These are phyloP conservation scores for Corylus avellana DNA, from an alignment of 306 rosid genomes.

Conservation along the genomic window DNA sequence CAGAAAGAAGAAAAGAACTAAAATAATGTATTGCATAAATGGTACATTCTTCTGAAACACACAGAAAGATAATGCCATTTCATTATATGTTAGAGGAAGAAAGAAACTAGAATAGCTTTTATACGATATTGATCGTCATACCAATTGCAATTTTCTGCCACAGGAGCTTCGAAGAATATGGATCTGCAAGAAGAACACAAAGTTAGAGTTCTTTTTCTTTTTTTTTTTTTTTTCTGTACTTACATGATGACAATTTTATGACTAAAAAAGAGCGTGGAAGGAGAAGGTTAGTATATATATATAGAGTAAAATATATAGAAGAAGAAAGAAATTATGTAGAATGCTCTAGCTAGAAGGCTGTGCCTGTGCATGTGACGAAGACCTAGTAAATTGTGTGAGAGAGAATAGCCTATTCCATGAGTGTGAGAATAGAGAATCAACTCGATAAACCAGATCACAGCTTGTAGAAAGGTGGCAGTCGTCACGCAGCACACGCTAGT, in stretches of 20 bases:
- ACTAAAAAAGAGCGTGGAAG: too few relatives aligned
- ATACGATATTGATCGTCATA: background rate
- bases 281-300: too few relatives aligned
- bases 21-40: background rate
- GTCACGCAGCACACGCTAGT: too few relatives aligned
- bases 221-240: background rate
- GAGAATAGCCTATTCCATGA: too few relatives aligned
- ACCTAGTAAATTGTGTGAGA: too few relatives aligned
- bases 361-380: too few relatives aligned
- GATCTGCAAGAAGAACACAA: background rate
- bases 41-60: background rate
- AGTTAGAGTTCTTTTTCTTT: background rate
- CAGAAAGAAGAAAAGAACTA: background rate
- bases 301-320: too few relatives aligned
- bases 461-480: too few relatives aligned
- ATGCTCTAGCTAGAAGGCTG: too few relatives aligned
- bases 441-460: too few relatives aligned
- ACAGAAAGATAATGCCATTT: background rate
- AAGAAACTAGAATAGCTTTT: background rate
- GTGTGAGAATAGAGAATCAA: too few relatives aligned
- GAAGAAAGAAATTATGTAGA: too few relatives aligned
- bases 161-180: background rate
- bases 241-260: background rate
- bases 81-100: background rate
- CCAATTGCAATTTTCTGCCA: background rate